Evolutionary conservation across 2,329 filamentous ascomycete genomes (phyloP).

Genomic region (Aschersonia sp.): DNA sequence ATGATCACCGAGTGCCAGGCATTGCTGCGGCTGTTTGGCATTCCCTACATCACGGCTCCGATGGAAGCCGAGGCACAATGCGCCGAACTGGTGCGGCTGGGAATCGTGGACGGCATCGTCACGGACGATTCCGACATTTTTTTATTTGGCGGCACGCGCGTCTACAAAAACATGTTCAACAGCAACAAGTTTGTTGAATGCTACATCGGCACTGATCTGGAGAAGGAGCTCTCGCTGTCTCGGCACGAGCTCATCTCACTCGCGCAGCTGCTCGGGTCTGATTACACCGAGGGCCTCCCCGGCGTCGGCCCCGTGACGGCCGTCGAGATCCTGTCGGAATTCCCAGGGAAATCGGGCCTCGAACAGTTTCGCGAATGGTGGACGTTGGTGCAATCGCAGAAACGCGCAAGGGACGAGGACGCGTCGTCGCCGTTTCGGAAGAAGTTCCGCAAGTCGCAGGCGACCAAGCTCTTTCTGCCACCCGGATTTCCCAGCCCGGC

Average conservation of each 20-base stretch:
- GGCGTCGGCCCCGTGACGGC: slow-evolving; percentile 91
- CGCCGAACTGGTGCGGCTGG: slow-evolving; percentile 72
- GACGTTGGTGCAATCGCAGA: slow-evolving; percentile 55
- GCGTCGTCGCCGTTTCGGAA: slow-evolving; percentile 53
- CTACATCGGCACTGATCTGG: slow-evolving; percentile 71
- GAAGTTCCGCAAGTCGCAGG: slow-evolving; percentile 72
- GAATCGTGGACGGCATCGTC: slow-evolving; percentile 91
- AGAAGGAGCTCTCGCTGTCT: slow-evolving; percentile 76
- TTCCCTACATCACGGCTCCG: slow-evolving; percentile 92
- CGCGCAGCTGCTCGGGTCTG: slow-evolving; percentile 80
- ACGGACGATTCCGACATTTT: slow-evolving; percentile 97
- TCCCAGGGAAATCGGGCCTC: slow-evolving; percentile 47
- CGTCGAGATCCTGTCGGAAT: slow-evolving; percentile 86
- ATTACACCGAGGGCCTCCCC: slow-evolving; percentile 86
- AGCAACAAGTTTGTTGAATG: slow-evolving; percentile 96
- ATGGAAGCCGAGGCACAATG: slow-evolving; percentile 99
- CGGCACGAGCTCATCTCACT: slow-evolving; percentile 79
- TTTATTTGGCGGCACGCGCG: slow-evolving; percentile 84
- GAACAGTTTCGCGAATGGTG: slow-evolving; percentile 80
- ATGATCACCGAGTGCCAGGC: slow-evolving; percentile 96
- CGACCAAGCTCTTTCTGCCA: slow-evolving; percentile 74
- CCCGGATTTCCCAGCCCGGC: slow-evolving; percentile 61
- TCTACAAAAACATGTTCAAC: slow-evolving; percentile 99
- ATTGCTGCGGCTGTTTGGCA: slow-evolving; percentile 74
- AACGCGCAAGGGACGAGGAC: slow-evolving; percentile 50